These are phyloP conservation scores for Aspergillus funiculosus DNA, from an alignment of 495 filamentous ascomycete species.

Conservation along the genomic window DNA sequence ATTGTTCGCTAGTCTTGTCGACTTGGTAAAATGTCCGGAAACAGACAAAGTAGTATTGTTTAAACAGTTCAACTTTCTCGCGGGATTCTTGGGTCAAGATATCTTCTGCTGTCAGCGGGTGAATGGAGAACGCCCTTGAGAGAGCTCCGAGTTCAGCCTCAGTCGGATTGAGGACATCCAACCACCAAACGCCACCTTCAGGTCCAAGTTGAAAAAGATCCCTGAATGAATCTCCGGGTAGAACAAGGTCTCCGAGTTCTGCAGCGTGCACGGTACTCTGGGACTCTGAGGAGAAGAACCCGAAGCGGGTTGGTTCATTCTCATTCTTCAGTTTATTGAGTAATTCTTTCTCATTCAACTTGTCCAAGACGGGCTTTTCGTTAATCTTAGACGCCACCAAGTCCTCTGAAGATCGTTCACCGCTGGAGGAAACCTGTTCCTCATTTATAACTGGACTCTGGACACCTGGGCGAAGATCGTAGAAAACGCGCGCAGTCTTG, in stretches of 20 bases:
- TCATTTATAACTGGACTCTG: slow-evolving; percentile 25
- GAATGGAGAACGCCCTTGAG: slow-evolving; percentile 85
- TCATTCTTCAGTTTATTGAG: slow-evolving; percentile 35
- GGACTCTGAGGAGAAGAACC: slow-evolving; percentile 91
- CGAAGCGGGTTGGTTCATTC: slow-evolving; percentile 70
- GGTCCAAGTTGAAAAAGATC: slow-evolving; percentile 81
- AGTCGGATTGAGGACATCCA: slow-evolving; percentile 85
- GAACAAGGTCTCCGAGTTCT: slow-evolving; percentile 77
- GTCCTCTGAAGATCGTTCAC: slow-evolving; percentile 21
- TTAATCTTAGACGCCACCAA: slow-evolving; percentile 14
- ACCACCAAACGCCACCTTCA: slow-evolving; percentile 81
- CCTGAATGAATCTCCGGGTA: slow-evolving; percentile 81
- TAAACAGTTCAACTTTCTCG: slow-evolving; percentile 97
- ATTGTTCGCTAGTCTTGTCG: slow-evolving; percentile 69
- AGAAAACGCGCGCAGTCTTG: slow-evolving; percentile 51
- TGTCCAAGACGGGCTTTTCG: slow-evolving; percentile 23
- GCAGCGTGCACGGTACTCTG: slow-evolving; percentile 87
- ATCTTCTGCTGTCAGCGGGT: slow-evolving; percentile 91
- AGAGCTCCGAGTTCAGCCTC: slow-evolving; percentile 85
- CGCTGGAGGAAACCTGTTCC: slow-evolving; percentile 30
- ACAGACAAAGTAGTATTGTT: slow-evolving; percentile 94
- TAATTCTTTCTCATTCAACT: slow-evolving; percentile 30
- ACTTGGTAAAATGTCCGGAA: slow-evolving; percentile 88
- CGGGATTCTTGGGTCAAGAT: slow-evolving; percentile 89
- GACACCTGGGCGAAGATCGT: slow-evolving; percentile 51